Evolutionary conservation across 2,329 filamentous ascomycete genomes (phyloP).

Genomic region (Boeremia lycopersici): DNA sequence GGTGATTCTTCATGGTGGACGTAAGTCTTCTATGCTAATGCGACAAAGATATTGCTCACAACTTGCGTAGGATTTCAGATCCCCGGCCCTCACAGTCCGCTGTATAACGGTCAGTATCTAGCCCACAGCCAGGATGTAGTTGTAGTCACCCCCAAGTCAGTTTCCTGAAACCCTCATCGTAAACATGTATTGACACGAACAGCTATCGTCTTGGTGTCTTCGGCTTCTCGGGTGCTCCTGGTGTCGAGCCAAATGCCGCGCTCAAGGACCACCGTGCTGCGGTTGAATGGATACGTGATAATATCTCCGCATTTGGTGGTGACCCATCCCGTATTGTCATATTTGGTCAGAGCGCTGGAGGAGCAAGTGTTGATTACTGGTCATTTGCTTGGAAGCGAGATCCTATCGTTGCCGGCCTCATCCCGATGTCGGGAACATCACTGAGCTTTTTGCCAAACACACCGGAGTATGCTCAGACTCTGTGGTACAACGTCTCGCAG

Average conservation of each 20-base stretch:
- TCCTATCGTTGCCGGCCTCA: conserved; percentile 57
- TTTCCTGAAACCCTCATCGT: neutral
- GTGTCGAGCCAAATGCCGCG: conserved; percentile 45
- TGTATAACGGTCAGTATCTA: conserved; percentile 38
- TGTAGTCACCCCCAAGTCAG: conserved; percentile 37
- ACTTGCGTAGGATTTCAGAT: conserved; percentile 28
- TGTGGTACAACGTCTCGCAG: conserved; percentile 48
- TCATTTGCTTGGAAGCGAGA: conserved; percentile 55
- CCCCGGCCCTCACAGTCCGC: conserved; percentile 32
- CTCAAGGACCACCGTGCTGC: conserved; percentile 37
- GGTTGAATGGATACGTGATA: conserved; percentile 50
- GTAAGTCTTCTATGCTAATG: conserved; percentile 16
- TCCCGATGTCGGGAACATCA: conserved; percentile 56
- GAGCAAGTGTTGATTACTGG: conserved; percentile 55
- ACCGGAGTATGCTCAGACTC: conserved; percentile 26
- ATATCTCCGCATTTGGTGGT: conserved; percentile 50
- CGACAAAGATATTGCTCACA: neutral
- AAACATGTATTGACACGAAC: neutral
- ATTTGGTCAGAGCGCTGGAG: conserved; percentile 50
- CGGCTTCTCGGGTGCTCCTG: conserved; percentile 47
- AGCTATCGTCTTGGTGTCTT: conserved; percentile 49
- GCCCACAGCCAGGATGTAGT: conserved; percentile 37
- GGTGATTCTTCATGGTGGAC: conserved; percentile 38
- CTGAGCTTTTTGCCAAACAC: conserved; percentile 40
- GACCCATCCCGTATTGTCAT: conserved; percentile 48